phyloP scores from a whole-genome alignment of 371 early-diverging fungal genomes.

The Batkoa obscura region DNA sequence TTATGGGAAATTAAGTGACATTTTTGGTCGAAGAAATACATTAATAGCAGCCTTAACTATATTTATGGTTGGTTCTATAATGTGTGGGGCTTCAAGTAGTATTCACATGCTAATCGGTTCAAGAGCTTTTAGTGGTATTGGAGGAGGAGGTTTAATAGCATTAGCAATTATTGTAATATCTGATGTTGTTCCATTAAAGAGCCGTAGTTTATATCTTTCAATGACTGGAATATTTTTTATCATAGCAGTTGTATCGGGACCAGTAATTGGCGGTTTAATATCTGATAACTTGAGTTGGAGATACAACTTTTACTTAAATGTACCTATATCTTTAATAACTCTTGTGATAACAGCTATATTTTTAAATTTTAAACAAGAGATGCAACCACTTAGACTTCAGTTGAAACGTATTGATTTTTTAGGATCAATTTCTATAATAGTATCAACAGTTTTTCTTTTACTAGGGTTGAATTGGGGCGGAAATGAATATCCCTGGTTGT shows the following conservation, averaged over 20 bases:
- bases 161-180: conserved; percentile 47
- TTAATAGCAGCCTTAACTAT: conserved; percentile 27
- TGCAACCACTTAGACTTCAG: conserved; percentile 18
- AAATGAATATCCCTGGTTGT: conserved; percentile 25
- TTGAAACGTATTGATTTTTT: conserved; percentile 15
- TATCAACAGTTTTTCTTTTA: conserved; percentile 19
- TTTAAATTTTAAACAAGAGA: conserved; percentile 21
- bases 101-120: conserved; percentile 40
- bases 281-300: conserved; percentile 28
- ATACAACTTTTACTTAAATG: conserved; percentile 57
- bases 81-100: conserved; percentile 30
- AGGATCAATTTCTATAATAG: neutral
- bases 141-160: conserved; percentile 59
- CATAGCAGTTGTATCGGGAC: conserved; percentile 47
- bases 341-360: conserved; percentile 25
- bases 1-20: conserved; percentile 28
- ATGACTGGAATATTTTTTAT: conserved; percentile 26
- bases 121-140: conserved; percentile 53
- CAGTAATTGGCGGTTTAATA: conserved; percentile 51
- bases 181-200: conserved; percentile 7
- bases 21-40: conserved; percentile 41
- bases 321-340: conserved; percentile 37
- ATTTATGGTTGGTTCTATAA: conserved; percentile 30
- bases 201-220: conserved; percentile 27
- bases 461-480: conserved; percentile 39